phyloP scores from a whole-genome alignment of 2,329 filamentous ascomycete genomes.

The Hymenoscyphus infarciens region DNA sequence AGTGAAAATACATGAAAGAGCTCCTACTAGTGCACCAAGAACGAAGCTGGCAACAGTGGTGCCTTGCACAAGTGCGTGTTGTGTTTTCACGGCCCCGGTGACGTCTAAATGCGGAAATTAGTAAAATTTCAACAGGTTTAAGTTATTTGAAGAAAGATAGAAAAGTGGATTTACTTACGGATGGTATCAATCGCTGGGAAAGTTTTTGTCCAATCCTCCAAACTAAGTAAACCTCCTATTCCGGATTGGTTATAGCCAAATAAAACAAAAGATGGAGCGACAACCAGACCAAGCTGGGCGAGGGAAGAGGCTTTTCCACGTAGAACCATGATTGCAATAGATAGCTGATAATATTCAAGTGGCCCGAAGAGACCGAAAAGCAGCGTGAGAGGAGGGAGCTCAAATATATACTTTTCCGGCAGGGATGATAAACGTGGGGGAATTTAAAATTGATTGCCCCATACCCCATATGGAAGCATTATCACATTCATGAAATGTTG shows the following conservation, averaged over 20 bases:
- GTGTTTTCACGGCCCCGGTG: not conserved
- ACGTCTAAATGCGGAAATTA: not conserved
- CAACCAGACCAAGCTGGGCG: constrained; percentile 41
- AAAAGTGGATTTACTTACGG: constrained; percentile 17
- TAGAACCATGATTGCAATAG: constrained; percentile 1
- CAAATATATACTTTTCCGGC: constrained; percentile 1
- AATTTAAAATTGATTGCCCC: not conserved
- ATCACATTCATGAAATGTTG: not conserved
- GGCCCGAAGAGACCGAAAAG: not conserved
- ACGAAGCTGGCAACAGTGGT: constrained; percentile 39
- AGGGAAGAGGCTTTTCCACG: constrained; percentile 21
- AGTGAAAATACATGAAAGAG: constrained; percentile 36
- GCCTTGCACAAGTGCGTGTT: constrained; percentile 22
- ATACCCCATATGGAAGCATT: not conserved
- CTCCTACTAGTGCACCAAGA: constrained; percentile 38
- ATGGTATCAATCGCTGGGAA: constrained; percentile 41
- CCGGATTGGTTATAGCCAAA: constrained; percentile 43
- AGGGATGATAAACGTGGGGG: not conserved
- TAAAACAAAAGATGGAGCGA: constrained; percentile 41
- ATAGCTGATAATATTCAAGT: not conserved
- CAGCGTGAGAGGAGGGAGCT: not conserved
- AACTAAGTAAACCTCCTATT: constrained; percentile 37
- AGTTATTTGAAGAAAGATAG: not conserved
- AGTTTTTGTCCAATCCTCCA: constrained; percentile 32
- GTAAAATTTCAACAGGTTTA: not conserved